These are phyloP conservation scores for Penicillium sp. DNA, from an alignment of 2,329 filamentous ascomycete species.

Conservation along the genomic window DNA sequence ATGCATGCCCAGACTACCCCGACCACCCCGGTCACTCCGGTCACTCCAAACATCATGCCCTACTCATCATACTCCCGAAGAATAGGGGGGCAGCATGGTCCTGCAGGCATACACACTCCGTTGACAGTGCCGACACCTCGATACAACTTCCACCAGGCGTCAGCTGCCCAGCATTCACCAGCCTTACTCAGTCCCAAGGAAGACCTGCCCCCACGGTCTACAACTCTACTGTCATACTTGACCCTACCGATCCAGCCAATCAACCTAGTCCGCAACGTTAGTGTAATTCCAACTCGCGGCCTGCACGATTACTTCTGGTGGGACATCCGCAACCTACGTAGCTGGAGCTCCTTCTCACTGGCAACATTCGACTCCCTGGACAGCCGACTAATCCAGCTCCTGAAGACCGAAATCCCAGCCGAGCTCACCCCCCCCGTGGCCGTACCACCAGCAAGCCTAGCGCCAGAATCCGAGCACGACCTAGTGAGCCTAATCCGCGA, in stretches of 20 bases:
- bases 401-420: constrained; percentile 63
- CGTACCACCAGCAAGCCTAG: constrained; percentile 51
- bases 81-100: constrained; percentile 32
- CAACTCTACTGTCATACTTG: constrained; percentile 74
- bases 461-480: constrained; percentile 74
- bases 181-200: constrained; percentile 23
- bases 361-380: constrained; percentile 65
- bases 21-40: constrained; percentile 41
- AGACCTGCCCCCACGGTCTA: constrained; percentile 45
- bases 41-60: constrained; percentile 38
- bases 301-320: constrained; percentile 87
- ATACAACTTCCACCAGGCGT: constrained; percentile 25
- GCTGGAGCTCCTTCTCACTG: constrained; percentile 78
- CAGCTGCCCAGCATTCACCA: constrained; percentile 27
- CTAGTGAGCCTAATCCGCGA: constrained; percentile 73
- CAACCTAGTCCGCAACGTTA: constrained; percentile 75
- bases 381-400: constrained; percentile 68
- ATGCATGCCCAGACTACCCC: constrained; percentile 43
- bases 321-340: constrained; percentile 83
- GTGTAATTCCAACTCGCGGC: constrained; percentile 64
- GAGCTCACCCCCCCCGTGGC: constrained; percentile 38
- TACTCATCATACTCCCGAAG: constrained; percentile 36
- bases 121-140: constrained; percentile 31
- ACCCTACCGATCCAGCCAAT: constrained; percentile 77
- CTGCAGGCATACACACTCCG: constrained; percentile 37